Conservation (phyloP, 192 early-diverging fungal genomes). For the Coemansia sp. region DNA sequence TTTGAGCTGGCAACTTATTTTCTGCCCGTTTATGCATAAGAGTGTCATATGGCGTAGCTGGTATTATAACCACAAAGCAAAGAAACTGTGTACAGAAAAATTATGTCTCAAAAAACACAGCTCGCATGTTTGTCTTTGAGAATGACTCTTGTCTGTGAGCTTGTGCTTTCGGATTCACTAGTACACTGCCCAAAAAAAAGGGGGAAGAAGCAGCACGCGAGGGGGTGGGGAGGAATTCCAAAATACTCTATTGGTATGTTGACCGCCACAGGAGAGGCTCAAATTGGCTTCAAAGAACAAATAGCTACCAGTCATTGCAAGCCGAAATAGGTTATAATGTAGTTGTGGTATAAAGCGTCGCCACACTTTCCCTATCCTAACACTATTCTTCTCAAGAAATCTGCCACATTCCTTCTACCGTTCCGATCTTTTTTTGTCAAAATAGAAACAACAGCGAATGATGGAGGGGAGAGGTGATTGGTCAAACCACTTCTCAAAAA, state of each 20-base stretch:
- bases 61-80: background rate
- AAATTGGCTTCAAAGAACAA: background rate
- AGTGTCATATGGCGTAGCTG: too few relatives aligned
- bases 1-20: background rate
- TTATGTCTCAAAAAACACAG: background rate
- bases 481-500: background rate
- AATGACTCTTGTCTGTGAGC: background rate
- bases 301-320: background rate
- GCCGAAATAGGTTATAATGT: background rate
- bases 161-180: background rate
- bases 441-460: slow-evolving; percentile 3
- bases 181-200: background rate
- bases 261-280: background rate
- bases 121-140: background rate
- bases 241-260: background rate
- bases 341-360: background rate
- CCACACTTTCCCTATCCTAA: background rate
- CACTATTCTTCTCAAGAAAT: slow-evolving; percentile 6
- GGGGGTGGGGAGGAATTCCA: background rate
- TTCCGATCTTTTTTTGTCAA: slow-evolving; percentile 5
- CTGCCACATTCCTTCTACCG: slow-evolving; percentile 1
- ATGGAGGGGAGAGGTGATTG: background rate
- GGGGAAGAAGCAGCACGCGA: background rate
- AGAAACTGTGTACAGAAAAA: background rate
- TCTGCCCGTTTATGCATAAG: background rate